These are phyloP conservation scores for Pythium sukuiense DNA, from an alignment of 352 stramenopile species.

Conservation along the genomic window DNA sequence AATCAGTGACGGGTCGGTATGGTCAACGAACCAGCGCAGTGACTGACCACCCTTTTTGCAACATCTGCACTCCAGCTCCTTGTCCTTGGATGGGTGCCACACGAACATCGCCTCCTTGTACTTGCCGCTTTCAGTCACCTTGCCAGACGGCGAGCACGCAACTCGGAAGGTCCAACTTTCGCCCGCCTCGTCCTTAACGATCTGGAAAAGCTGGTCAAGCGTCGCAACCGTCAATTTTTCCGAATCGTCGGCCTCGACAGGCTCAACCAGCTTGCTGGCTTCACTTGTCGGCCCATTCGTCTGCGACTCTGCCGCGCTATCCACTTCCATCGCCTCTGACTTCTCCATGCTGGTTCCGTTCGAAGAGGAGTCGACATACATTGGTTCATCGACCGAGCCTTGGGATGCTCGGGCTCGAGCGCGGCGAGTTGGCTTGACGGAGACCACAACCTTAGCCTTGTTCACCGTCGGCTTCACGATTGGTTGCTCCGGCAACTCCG, in stretches of 20 bases:
- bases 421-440: not conserved
- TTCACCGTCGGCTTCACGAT: not conserved
- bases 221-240: not conserved
- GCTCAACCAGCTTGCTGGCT: not conserved
- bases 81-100: not conserved
- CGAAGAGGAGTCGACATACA: not conserved
- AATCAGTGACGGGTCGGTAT: conserved; percentile 10
- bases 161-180: conserved; percentile 3
- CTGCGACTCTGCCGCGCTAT: not conserved
- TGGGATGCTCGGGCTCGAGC: not conserved
- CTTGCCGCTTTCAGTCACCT: conserved; percentile 6
- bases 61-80: not conserved
- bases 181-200: conserved; percentile 8
- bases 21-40: conserved; percentile 9
- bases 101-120: conserved; percentile 11
- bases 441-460: not conserved
- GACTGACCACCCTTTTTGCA: not conserved
- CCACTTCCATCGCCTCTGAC: not conserved
- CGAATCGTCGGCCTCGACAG: not conserved
- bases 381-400: not conserved
- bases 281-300: not conserved
- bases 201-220: conserved; percentile 1
- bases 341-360: not conserved
- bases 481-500: not conserved
- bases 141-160: conserved; percentile 10